These are phyloP conservation scores for Aspergillus udagawae DNA, from an alignment of 2,329 filamentous ascomycete genomes.

Conservation along the genomic window DNA sequence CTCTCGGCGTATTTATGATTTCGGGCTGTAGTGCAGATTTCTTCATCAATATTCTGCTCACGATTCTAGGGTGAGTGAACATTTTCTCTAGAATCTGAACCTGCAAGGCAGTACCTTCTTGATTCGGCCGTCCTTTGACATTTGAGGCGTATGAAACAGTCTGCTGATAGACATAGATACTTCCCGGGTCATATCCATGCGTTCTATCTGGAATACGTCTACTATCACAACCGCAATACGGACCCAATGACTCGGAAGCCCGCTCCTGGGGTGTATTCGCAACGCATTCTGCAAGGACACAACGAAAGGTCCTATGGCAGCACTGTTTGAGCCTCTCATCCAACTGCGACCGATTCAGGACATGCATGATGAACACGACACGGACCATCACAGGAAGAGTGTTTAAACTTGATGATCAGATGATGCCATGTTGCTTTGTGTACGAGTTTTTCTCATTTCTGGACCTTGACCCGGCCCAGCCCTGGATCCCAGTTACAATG, in stretches of 20 bases:
- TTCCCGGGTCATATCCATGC: slow-evolving; percentile 75
- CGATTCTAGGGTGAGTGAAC: slow-evolving; percentile 55
- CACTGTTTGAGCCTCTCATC: not conserved
- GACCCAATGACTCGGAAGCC: slow-evolving; percentile 19
- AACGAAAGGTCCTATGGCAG: slow-evolving; percentile 23
- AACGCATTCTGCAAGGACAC: slow-evolving; percentile 36
- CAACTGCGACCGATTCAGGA: not conserved
- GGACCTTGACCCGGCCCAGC: not conserved
- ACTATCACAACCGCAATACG: slow-evolving; percentile 61
- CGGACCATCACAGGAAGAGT: not conserved
- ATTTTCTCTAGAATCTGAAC: not conserved
- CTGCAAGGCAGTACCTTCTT: not conserved
- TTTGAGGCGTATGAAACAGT: not conserved
- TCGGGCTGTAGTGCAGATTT: slow-evolving; percentile 64
- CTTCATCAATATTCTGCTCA: slow-evolving; percentile 64
- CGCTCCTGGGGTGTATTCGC: slow-evolving; percentile 39
- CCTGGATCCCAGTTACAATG: not conserved
- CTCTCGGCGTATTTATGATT: slow-evolving; percentile 60
- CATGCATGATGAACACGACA: not conserved
- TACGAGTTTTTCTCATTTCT: not conserved
- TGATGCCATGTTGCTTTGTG: not conserved
- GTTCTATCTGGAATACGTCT: slow-evolving; percentile 79
- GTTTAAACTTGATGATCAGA: not conserved
- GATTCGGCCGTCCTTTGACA: no score
- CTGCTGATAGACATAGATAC: slow-evolving; percentile 46